Evolutionary conservation across 192 early-diverging fungal genomes (phyloP).

Genomic region (Backusella circina): DNA sequence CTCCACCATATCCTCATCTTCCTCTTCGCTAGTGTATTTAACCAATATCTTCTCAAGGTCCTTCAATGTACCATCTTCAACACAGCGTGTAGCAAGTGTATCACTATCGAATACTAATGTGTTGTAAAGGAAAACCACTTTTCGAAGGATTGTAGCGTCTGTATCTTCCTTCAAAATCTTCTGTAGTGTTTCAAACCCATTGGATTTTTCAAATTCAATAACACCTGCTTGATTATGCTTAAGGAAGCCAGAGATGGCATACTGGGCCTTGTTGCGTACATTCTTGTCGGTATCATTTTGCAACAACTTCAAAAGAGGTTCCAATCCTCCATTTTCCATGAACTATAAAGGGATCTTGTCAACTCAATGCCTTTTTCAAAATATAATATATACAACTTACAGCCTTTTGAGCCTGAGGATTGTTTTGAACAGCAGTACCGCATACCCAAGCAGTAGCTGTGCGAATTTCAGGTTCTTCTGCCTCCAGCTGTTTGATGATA

Average conservation of each 20-base stretch:
- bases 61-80: slow-evolving; percentile 42
- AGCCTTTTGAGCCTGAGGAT: slow-evolving; percentile 76
- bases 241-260: slow-evolving; percentile 66
- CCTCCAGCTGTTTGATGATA: slow-evolving; percentile 54
- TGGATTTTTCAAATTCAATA: slow-evolving; percentile 47
- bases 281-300: slow-evolving; percentile 31
- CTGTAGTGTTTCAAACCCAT: slow-evolving; percentile 42
- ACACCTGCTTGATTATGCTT: slow-evolving; percentile 55
- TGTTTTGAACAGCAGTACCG: slow-evolving; percentile 94
- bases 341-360: slow-evolving; percentile 29
- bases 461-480: slow-evolving; percentile 55
- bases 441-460: slow-evolving; percentile 83
- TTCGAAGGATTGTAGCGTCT: slow-evolving; percentile 44
- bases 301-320: slow-evolving; percentile 44
- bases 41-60: slow-evolving; percentile 40
- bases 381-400: slow-evolving; percentile 30
- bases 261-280: slow-evolving; percentile 65
- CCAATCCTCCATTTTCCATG: slow-evolving; percentile 43
- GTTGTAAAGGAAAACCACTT: slow-evolving; percentile 61
- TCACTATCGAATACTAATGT: slow-evolving; percentile 59
- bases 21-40: slow-evolving; percentile 36
- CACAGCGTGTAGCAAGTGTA: slow-evolving; percentile 36
- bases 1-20: slow-evolving; percentile 45
- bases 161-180: slow-evolving; percentile 40
- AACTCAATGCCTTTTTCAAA: not conserved